Evolutionary conservation across 352 stramenopile species (phyloP), one percentile per base, ranked within the genome.

Genomic region (Phytophthora kernoviae): DNA sequence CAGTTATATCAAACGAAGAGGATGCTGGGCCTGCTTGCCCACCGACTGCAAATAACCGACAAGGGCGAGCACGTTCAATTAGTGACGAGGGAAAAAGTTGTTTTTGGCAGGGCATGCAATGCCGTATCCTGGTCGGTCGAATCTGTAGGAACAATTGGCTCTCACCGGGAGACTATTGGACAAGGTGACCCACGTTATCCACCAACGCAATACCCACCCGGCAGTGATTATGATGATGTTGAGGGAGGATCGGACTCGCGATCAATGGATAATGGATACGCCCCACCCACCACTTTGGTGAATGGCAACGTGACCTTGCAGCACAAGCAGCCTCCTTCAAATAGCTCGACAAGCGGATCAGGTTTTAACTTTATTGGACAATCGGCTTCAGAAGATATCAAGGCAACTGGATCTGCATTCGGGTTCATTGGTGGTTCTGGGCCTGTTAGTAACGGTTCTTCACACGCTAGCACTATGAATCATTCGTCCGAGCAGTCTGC

Each of bases 31-130:
- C 68, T 49, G 64, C 56, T n/a, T 90, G 80, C 26, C 80, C 82
- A 41, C 74, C 72, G 18, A 94, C 80, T 11, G 80, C 77, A 10
- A 91, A 85, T 46, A 79, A 91, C 55, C 76, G 78, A n/a, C 77
- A 77, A 39, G 69, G 65, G 4, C 76, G 84, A 26, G 76, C 93
- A 40, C 83, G 84, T 2, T 85, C 90, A 11, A 75, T 96, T 17
- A 96, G 87, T 45, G 79, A 91, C 26, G 87, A 96, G 79, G 87
- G 87, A 58, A 94, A 94, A 78, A 81, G n/a, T 55, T 95, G 3
- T 93, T 92, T 53, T 62, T 91, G 11, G 62, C 75, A 27, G 79
- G 78, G 11, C 72, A 96, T 47, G 63, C 70, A 27, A 64, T 70
- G 45, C 53, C 46, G 20, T 68, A 53, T 2, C 58, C 54, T 46